Evolutionary conservation across 2,329 filamentous ascomycete genomes (phyloP).

Genomic region (Talaromyces sp.): DNA sequence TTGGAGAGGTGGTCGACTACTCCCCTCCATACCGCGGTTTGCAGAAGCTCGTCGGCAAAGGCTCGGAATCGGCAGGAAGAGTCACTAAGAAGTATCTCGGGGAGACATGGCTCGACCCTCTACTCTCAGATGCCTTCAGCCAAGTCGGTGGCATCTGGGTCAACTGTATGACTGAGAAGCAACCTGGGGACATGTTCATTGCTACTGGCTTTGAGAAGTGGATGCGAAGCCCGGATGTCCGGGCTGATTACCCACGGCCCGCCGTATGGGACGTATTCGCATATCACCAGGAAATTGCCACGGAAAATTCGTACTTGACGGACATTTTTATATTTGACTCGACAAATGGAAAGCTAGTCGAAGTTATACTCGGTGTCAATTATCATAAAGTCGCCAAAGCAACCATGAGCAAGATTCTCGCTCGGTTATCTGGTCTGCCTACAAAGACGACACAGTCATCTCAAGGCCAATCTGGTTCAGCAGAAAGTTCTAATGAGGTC

Average conservation of each 20-base stretch:
- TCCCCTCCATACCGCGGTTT: slow-evolving; percentile 11
- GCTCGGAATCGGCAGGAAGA: slow-evolving; percentile 15
- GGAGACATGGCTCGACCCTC: slow-evolving; percentile 18
- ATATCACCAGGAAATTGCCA: slow-evolving; percentile 14
- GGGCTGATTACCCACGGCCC: slow-evolving; percentile 3
- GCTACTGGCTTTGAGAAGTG: slow-evolving; percentile 21
- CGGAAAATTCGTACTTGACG: slow-evolving; percentile 15
- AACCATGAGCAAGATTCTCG: slow-evolving; percentile 11
- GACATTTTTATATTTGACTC: slow-evolving; percentile 26
- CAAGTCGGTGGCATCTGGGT: slow-evolving; percentile 29
- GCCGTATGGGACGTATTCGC: slow-evolving; percentile 20
- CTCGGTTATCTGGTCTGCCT: slow-evolving; percentile 4
- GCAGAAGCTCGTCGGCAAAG: slow-evolving; percentile 16
- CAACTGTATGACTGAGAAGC: slow-evolving; percentile 23
- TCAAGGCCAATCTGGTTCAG: not conserved
- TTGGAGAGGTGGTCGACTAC: slow-evolving; percentile 14
- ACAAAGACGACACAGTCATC: not conserved
- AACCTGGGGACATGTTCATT: slow-evolving; percentile 22
- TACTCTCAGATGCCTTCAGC: slow-evolving; percentile 22
- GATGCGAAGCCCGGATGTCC: slow-evolving; percentile 14
- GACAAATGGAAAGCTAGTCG: slow-evolving; percentile 14
- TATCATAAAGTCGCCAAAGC: slow-evolving; percentile 17
- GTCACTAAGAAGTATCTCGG: slow-evolving; percentile 10
- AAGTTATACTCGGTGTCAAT: slow-evolving; percentile 23
- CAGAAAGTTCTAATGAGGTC: too few species aligned